A percentile compares a stretch with the other conserved stretches of the same genome.
phyloP scores from a whole-genome alignment of 1,284 basidiomycete genomes.

The Hemileccinum hortonii region DNA sequence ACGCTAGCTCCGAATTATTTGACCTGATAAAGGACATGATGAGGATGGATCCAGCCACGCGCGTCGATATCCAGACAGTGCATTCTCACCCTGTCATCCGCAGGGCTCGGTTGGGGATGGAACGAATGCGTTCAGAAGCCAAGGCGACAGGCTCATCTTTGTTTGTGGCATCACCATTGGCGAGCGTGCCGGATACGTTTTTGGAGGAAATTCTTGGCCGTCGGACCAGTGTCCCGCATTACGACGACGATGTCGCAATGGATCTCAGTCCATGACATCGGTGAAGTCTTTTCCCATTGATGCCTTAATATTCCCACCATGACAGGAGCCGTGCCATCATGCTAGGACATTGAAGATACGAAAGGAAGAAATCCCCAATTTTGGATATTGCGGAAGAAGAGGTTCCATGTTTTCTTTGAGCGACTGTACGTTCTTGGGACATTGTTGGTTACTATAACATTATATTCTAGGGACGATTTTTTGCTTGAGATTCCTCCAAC shows the following conservation, averaged over 20 bases:
- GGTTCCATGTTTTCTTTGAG: constrained; percentile 12
- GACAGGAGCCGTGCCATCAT: constrained; percentile 2
- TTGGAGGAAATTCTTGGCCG: constrained; percentile 59
- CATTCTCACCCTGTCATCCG: constrained; percentile 67
- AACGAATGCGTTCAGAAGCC: constrained; percentile 44
- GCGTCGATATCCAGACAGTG: constrained; percentile 62
- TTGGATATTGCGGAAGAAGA: constrained; percentile 27
- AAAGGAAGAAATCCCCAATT: constrained; percentile 4
- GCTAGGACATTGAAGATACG: constrained; percentile 1
- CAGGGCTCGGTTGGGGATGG: constrained; percentile 68
- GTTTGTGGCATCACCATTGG: constrained; percentile 68
- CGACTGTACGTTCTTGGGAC: constrained; percentile 37
- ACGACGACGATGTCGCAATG: constrained; percentile 39
- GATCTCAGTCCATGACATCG: constrained; percentile 38
- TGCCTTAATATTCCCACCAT: constrained; percentile 9
- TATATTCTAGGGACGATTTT: constrained; percentile 35
- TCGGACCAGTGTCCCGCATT: constrained; percentile 6
- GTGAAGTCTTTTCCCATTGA: neutral
- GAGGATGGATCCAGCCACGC: constrained; percentile 63
- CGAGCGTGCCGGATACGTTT: constrained; percentile 56
- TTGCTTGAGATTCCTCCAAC: constrained; percentile 24
- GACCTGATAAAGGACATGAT: constrained; percentile 78
- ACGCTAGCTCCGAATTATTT: constrained; percentile 72
- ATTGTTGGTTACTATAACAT: constrained; percentile 36
- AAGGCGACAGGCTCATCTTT: constrained; percentile 41